Evolutionary conservation across 2,329 filamentous ascomycete species (phyloP), one percentile per base, ranked within the genome.

Genomic region (Setomelanomma holmii): DNA sequence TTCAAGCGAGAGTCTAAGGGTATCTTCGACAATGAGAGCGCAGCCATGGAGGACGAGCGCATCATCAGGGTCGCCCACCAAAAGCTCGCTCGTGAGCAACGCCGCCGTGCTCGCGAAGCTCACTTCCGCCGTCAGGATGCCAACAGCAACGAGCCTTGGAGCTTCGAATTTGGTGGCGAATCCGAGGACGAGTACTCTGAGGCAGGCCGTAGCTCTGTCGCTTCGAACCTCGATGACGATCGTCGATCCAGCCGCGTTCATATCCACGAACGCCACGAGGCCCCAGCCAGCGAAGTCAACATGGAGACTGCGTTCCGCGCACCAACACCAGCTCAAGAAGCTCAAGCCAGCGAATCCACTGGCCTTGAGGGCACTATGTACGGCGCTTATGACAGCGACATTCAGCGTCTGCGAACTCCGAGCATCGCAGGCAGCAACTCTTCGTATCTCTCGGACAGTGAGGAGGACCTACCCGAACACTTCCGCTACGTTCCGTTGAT

Each of bases 401-500:
- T 78, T 19, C 77, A 83, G 45, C 84, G 87, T 36, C 86, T 85
- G 38, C 84, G 91, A 44, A 90, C 90, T 4, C 89, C 91, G 27
- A 96, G 92, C 69, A 84, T 93, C 76, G 86, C 89, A 4, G 91
- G 90, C 46, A 95, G 90, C 54, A 85, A 86, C 67, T 89, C 65
- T 85, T 89, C 44, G 82, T 75, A 76, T 45, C 66, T 78, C 52
- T 75, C 76, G 1, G 68, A 73, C 23, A 63, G 49, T 36, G 69
- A 67, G n/a, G 64, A 71, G 27, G 86, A 89, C 56, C 86, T 91
- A 53, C 89, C 91, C 30, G 91, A 96, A 63, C 93, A 98, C 71
- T 91, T 91, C 73, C 91, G 89, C 30, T 96, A 95, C 68, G 93
- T 98, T 14, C 95, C 95, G 14, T 92, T 93, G 76, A 90, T 99